phyloP scores from a whole-genome alignment of 148 eudicot species.

The Rheum nobile region DNA sequence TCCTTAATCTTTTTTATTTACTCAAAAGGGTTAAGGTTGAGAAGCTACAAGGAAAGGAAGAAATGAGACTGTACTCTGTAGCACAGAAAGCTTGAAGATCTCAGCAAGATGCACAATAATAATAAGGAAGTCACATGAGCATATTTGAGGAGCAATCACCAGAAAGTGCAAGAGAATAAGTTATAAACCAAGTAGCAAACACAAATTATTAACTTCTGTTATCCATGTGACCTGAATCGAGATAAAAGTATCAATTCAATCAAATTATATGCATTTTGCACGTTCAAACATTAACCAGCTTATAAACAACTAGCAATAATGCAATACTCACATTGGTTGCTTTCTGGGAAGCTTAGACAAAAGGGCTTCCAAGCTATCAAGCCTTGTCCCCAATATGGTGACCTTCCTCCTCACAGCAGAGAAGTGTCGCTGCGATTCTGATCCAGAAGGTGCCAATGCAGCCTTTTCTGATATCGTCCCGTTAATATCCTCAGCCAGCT shows the following conservation, averaged over 20 bases:
- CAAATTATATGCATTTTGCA: neutral
- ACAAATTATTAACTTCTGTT: neutral
- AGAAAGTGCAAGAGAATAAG: neutral
- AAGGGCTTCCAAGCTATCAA: constrained; percentile 67
- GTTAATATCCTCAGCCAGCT: constrained; percentile 64
- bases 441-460: constrained; percentile 45
- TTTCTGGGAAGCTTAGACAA: constrained; percentile 67
- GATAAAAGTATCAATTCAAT: neutral
- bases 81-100: neutral
- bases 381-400: constrained; percentile 80
- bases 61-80: neutral
- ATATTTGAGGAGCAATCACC: neutral
- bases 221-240: neutral
- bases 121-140: neutral
- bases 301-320: constrained; percentile 15
- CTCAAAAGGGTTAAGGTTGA: neutral
- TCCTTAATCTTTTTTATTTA: neutral
- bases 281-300: neutral
- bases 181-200: neutral
- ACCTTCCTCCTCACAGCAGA: constrained; percentile 75
- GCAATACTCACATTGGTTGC: constrained; percentile 51
- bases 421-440: constrained; percentile 71
- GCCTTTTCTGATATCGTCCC: constrained; percentile 71
- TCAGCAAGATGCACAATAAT: neutral
- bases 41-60: neutral